Percentiles rank a stretch among this genome's conserved stretches.
Evolutionary conservation across 441 rosid genomes (phyloP).

Genomic region (Adansonia rubrostipa): DNA sequence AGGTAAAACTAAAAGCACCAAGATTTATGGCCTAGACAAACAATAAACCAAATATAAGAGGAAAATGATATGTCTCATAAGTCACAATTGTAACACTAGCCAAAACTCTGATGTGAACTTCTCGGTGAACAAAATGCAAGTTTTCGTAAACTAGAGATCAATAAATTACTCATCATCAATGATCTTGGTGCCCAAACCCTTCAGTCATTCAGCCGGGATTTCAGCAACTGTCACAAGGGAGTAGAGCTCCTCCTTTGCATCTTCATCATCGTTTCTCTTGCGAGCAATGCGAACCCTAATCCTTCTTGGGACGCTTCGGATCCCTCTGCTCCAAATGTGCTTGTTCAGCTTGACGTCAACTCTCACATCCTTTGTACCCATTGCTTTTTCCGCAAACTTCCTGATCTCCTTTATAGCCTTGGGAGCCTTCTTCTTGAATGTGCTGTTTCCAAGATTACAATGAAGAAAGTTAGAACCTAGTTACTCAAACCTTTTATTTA

Average conservation of each 20-base stretch:
- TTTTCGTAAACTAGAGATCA: constrained; percentile 2
- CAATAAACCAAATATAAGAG: constrained; percentile 4
- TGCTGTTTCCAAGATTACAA: constrained; percentile 47
- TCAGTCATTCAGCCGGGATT: constrained; percentile 75
- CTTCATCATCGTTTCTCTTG: constrained; percentile 91
- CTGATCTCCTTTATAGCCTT: constrained; percentile 91
- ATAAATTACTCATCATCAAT: constrained; percentile 69
- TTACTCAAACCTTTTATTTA: neutral
- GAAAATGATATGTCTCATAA: constrained; percentile 4
- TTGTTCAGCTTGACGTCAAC: constrained; percentile 95
- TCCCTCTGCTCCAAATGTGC: constrained; percentile 91
- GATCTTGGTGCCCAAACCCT: constrained; percentile 77
- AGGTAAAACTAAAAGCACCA: neutral
- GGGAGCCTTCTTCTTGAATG: constrained; percentile 99
- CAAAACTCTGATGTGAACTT: constrained; percentile 7
- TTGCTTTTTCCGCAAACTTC: constrained; percentile 85
- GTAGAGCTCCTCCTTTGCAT: constrained; percentile 91
- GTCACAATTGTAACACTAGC: constrained; percentile 14
- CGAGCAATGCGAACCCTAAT: constrained; percentile 87
- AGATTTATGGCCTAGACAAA: neutral
- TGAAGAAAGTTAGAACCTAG: neutral
- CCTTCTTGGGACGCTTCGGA: constrained; percentile 90
- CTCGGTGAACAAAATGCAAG: constrained; percentile 3
- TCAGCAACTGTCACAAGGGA: constrained; percentile 89
- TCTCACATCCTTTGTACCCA: constrained; percentile 91